Evolutionary conservation across 768 basidiomycete genomes (phyloP).

Genomic region (Rhodotorula kratochvilovae): DNA sequence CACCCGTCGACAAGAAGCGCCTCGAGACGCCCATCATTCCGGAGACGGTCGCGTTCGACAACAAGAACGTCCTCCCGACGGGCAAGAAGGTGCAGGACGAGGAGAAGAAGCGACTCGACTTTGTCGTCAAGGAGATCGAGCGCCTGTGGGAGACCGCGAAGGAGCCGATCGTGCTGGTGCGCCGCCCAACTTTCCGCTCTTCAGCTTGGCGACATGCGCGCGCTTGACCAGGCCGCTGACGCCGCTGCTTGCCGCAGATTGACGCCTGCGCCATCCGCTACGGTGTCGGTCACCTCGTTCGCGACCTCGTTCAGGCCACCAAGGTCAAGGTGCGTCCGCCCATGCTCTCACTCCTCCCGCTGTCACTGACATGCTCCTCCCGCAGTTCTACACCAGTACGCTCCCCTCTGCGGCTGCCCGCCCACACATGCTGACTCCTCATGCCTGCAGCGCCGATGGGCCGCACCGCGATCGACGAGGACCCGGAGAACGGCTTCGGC

Average conservation of each 20-base stretch:
- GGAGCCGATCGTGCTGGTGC: slow-evolving; percentile 64
- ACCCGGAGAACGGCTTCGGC: slow-evolving; percentile 63
- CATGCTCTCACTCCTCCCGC: slow-evolving; percentile 47
- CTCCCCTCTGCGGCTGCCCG: not conserved
- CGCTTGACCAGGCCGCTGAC: too few relatives aligned
- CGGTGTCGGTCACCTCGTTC: slow-evolving; percentile 60
- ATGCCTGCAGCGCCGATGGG: slow-evolving; percentile 50
- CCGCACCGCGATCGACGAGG: slow-evolving; percentile 65
- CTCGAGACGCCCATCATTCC: slow-evolving; percentile 33
- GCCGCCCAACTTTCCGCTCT: not conserved
- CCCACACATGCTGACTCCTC: not conserved
- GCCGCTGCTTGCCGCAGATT: slow-evolving; percentile 14
- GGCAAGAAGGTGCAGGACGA: slow-evolving; percentile 27
- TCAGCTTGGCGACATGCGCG: too few relatives aligned
- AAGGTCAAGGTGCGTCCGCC: slow-evolving; percentile 62
- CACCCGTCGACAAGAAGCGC: slow-evolving; percentile 36
- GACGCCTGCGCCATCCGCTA: slow-evolving; percentile 78
- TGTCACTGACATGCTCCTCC: slow-evolving; percentile 46
- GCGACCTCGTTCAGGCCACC: slow-evolving; percentile 61
- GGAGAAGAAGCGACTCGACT: slow-evolving; percentile 53
- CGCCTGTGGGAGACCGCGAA: slow-evolving; percentile 60
- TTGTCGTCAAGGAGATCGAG: slow-evolving; percentile 68
- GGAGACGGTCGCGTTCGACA: not conserved
- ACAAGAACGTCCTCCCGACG: slow-evolving; percentile 21
- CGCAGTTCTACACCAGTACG: slow-evolving; percentile 38